Evolutionary conservation across 2,329 filamentous ascomycete species (phyloP), one percentile per base, ranked within the genome.

Genomic region (Penicillium capsulatum): DNA sequence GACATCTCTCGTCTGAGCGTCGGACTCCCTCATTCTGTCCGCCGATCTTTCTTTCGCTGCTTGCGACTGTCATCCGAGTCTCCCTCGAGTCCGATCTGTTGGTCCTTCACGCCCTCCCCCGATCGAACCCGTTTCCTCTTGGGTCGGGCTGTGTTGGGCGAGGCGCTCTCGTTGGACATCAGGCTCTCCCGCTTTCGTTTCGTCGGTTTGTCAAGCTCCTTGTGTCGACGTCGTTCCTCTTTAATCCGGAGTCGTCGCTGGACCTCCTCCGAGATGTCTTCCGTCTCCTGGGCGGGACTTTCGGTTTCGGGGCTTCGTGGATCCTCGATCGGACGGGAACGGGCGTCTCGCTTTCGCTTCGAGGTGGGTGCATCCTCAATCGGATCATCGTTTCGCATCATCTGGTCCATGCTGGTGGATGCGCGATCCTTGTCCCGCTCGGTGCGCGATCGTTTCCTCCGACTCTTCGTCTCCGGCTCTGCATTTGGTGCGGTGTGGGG

Each of bases 191-290:
- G 59, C 44, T 70, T 53, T 51, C 63, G 50, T 65, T 72, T 61
- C 29, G 66, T 61, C 3, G 54, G 44, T 31, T 62, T 64, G 2
- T 59, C 42, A 31, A 58, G 58, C 15, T 50, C 44, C 34, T 43
- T 47, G 24, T 38, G 51, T 22, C 51, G 58, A 3, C 66, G 62
- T 9, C 52, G 54, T 34, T 68, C 64, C 41, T 70, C 68, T 39
- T 65, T 70, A 28, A 69, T 65, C 31, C 58, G 60, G 24, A 71
- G 40, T n/a, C 68, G 58, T 13, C 64, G 62, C 37, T 70, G 67
- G 0, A 73, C 70, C 33, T 70, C 69, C 8, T 58, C 64, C 3
- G 68, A 69, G 32, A 71, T 71, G 42, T 71, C 68, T 36, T 71
- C 68, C 16, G 61, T 64, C 27, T 66, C 63, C 11, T 61, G 32